Evolutionary conservation across 257 asterid species (phyloP).

Genomic region (Thymus quinquecostatus): DNA sequence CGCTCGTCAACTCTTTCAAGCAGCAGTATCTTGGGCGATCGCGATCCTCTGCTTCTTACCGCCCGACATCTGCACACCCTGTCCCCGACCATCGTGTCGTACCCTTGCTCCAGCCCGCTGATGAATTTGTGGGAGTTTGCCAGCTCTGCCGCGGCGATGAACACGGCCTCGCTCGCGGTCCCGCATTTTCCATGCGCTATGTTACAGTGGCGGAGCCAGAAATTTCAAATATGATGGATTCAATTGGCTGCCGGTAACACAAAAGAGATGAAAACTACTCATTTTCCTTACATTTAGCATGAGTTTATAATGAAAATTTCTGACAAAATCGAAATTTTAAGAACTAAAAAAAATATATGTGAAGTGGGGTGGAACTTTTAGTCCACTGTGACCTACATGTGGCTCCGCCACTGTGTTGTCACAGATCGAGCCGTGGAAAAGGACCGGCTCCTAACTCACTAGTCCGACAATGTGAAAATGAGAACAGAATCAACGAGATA

Average conservation of each 20-base stretch:
- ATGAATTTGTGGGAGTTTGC: conserved; percentile 82
- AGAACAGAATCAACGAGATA: no score
- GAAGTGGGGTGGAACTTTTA: no score
- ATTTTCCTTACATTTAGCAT: no score
- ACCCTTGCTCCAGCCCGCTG: conserved; percentile 68
- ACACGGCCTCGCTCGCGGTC: conserved; percentile 58
- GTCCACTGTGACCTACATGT: no score
- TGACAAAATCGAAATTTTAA: no score
- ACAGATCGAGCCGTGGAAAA: conserved; percentile 63
- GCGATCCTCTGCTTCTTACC: conserved; percentile 78
- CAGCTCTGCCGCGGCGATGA: conserved; percentile 60
- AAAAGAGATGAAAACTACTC: no score
- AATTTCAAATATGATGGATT: no score
- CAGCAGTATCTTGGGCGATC: conserved; percentile 62
- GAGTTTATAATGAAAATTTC: no score
- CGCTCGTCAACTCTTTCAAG: conserved; percentile 73
- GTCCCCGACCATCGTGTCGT: conserved; percentile 71
- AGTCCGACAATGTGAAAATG: conserved; percentile 38
- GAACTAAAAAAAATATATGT: no score
- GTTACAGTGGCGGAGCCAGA: conserved; percentile 25
- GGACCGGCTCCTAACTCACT: conserved; percentile 73
- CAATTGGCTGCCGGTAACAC: no score
- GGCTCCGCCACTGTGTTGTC: conserved; percentile 15
- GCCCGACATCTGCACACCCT: conserved; percentile 76
- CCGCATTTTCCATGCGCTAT: conserved; percentile 70